phyloP scores from a whole-genome alignment of 2,329 filamentous ascomycete species.

The Diaporthe longicolla region DNA sequence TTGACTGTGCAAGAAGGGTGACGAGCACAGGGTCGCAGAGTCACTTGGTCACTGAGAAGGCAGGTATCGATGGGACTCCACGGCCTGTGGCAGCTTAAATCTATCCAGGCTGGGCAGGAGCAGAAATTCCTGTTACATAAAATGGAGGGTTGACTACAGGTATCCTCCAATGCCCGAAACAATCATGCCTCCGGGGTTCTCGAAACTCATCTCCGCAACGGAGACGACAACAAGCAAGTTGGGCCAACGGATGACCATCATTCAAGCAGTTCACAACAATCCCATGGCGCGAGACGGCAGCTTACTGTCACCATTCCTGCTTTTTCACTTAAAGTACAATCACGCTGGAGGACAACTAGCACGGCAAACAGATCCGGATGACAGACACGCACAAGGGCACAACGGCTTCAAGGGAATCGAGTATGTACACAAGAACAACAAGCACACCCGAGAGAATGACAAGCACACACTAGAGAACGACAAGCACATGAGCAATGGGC shows the following conservation, averaged over 20 bases:
- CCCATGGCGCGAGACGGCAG: no score
- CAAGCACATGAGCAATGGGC: not conserved
- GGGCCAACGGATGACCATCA: not conserved
- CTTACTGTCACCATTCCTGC: not conserved
- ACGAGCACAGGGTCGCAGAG: not conserved
- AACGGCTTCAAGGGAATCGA: no score
- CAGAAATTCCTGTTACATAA: not conserved
- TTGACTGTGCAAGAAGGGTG: constrained; percentile 2
- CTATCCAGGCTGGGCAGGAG: not conserved
- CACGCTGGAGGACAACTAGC: not conserved
- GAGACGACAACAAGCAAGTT: not conserved
- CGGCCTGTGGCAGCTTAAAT: not conserved
- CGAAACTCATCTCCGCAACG: not conserved
- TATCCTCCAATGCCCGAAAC: not conserved
- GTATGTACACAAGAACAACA: not conserved
- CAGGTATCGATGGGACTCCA: not conserved
- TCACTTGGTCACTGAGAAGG: not conserved
- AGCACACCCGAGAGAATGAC: not conserved
- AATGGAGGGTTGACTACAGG: not conserved
- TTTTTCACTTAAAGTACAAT: not conserved
- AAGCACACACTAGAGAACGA: not conserved
- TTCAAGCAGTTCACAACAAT: not conserved
- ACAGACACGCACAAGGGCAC: not conserved
- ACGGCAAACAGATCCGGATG: not conserved
- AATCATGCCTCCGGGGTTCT: not conserved